phyloP scores from a whole-genome alignment of 108 stramenopile species.

The Cyclotella distinguenda region DNA sequence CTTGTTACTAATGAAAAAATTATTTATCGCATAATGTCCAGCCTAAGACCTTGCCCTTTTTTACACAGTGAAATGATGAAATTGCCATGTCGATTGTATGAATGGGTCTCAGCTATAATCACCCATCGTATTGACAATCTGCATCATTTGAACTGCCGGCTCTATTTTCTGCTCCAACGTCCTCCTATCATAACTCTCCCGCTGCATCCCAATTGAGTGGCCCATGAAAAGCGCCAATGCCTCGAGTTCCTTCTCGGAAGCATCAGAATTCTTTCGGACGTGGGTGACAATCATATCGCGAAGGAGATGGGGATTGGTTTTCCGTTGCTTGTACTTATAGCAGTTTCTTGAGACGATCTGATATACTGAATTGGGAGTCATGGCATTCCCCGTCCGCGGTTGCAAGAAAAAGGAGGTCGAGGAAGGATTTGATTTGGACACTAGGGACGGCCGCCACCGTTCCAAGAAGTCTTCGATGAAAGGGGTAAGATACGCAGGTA shows the following conservation, averaged over 20 bases:
- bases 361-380: slow-evolving; percentile 73
- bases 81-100: no score
- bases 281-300: slow-evolving; percentile 87
- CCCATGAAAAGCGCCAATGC: slow-evolving; percentile 87
- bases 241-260: slow-evolving; percentile 82
- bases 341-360: slow-evolving; percentile 72
- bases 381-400: slow-evolving; percentile 67
- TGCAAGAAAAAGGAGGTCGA: slow-evolving; percentile 61
- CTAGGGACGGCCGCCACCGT: slow-evolving; percentile 64
- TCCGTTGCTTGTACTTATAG: slow-evolving; percentile 75
- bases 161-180: slow-evolving; percentile 80
- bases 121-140: slow-evolving; percentile 28
- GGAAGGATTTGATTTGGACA: slow-evolving; percentile 14
- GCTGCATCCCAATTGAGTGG: slow-evolving; percentile 82
- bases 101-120: no score
- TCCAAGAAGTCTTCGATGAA: slow-evolving; percentile 75
- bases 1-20: no score
- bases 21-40: no score
- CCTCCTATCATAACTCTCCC: slow-evolving; percentile 80
- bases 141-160: slow-evolving; percentile 74
- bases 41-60: no score
- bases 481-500: slow-evolving; percentile 55
- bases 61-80: no score
- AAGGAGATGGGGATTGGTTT: slow-evolving; percentile 80
- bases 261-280: slow-evolving; percentile 73